Evolutionary conservation across 352 stramenopile genomes (phyloP).

Genomic region (Globisporangium nunn): DNA sequence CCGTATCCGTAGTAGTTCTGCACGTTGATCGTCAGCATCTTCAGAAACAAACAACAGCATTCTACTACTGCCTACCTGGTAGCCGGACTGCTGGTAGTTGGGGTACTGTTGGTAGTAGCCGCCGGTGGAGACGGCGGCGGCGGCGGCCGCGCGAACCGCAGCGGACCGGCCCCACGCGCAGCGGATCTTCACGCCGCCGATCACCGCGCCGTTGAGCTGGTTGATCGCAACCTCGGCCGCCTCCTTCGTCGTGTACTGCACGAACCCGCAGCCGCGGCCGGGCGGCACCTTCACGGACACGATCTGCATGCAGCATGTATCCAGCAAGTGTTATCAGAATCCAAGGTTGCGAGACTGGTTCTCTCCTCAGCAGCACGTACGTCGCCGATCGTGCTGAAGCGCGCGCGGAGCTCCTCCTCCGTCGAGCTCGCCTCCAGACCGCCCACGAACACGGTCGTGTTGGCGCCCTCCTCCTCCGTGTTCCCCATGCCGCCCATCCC

Average conservation of each 20-base stretch:
- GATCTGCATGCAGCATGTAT: constrained; percentile 26
- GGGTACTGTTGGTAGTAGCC: constrained; percentile 53
- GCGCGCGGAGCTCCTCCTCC: constrained; percentile 78
- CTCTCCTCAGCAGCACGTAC: constrained; percentile 44
- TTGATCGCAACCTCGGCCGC: constrained; percentile 81
- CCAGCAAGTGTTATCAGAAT: no score
- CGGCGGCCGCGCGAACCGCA: constrained; percentile 30
- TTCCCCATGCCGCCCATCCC: constrained; percentile 8
- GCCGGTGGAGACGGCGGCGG: constrained; percentile 10
- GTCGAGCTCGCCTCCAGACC: constrained; percentile 75
- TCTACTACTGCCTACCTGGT: constrained; percentile 18
- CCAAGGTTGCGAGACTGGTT: no score
- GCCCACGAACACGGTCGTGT: constrained; percentile 91
- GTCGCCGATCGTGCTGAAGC: constrained; percentile 75
- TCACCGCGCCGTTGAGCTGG: constrained; percentile 84
- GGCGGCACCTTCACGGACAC: constrained; percentile 80
- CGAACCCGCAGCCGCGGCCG: constrained; percentile 87
- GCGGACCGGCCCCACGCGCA: constrained; percentile 86
- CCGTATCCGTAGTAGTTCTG: constrained; percentile 62
- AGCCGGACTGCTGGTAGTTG: constrained; percentile 27
- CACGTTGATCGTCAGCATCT: neutral
- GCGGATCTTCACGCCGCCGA: constrained; percentile 77
- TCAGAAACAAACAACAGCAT: neutral
- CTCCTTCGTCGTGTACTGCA: constrained; percentile 82
- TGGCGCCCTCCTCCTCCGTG: constrained; percentile 55